Evolutionary conservation across 805 yeast genomes (phyloP).

Genomic region (Priceomyces haplophilus): DNA sequence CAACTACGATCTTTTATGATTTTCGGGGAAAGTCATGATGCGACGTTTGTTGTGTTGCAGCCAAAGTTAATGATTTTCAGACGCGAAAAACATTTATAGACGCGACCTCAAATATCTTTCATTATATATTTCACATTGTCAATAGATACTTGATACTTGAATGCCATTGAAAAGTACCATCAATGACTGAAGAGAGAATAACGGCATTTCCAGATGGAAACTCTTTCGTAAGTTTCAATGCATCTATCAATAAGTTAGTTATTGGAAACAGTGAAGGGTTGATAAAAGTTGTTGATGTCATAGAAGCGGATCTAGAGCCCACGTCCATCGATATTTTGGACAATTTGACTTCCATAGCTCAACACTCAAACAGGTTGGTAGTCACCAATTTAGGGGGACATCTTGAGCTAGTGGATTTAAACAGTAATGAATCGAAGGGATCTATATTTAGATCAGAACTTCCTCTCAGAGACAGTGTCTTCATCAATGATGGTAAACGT

Average conservation of each 20-base stretch:
- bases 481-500: slow-evolving; percentile 60
- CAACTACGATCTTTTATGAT: not conserved
- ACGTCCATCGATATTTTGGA: slow-evolving; percentile 51
- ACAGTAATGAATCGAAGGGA: slow-evolving; percentile 25
- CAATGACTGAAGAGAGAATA: slow-evolving; percentile 28
- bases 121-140: not conserved
- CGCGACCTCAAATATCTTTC: not conserved
- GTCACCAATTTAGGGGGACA: slow-evolving; percentile 44
- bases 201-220: slow-evolving; percentile 43
- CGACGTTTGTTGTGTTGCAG: not conserved
- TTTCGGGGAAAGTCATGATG: not conserved
- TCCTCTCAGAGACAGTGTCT: slow-evolving; percentile 50
- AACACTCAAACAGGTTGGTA: slow-evolving; percentile 14
- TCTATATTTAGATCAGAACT: slow-evolving; percentile 43
- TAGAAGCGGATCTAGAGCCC: slow-evolving; percentile 57
- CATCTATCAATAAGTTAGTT: slow-evolving; percentile 29
- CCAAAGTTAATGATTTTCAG: not conserved
- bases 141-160: not conserved
- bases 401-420: slow-evolving; percentile 39
- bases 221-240: slow-evolving; percentile 27
- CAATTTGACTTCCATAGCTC: slow-evolving; percentile 41
- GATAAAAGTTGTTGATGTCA: slow-evolving; percentile 47
- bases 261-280: slow-evolving; percentile 57
- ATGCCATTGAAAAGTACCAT: not conserved
- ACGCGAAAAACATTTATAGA: not conserved